phyloP scores from a whole-genome alignment of 2,329 filamentous ascomycete genomes.

The Colletotrichum sojae region DNA sequence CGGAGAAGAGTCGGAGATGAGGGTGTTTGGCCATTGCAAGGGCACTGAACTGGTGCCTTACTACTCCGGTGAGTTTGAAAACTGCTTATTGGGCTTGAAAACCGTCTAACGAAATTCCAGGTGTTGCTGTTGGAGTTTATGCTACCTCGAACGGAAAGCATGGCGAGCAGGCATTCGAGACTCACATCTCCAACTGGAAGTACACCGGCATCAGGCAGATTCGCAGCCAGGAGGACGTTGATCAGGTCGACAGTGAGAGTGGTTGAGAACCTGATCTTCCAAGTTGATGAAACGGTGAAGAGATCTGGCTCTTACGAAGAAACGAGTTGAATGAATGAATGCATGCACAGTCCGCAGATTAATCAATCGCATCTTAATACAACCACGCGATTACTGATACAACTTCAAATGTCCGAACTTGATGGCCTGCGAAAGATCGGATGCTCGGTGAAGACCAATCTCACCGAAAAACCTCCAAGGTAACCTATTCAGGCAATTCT shows the following conservation, averaged over 20 bases:
- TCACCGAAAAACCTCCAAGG: not conserved
- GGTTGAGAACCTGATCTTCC: not conserved
- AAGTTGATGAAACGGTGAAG: not conserved
- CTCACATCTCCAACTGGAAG: constrained; percentile 34
- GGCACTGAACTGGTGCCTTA: constrained; percentile 40
- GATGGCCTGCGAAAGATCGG: no score
- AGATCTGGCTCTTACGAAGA: not conserved
- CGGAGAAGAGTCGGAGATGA: not conserved
- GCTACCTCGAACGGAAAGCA: constrained; percentile 39
- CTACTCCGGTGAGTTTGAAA: constrained; percentile 35
- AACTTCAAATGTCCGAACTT: no score
- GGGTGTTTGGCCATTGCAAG: constrained; percentile 36
- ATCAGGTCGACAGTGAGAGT: not conserved
- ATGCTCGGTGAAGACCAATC: not conserved
- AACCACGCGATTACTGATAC: no score
- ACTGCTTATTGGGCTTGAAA: not conserved
- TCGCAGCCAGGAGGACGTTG: constrained; percentile 27
- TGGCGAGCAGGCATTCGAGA: constrained; percentile 39
- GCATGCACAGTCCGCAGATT: not conserved
- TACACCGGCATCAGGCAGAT: constrained; percentile 24
- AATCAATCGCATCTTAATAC: not conserved
- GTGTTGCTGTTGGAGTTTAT: constrained; percentile 29
- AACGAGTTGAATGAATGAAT: not conserved
- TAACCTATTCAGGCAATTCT: constrained; percentile 32
- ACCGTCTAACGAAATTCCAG: constrained; percentile 40